These are phyloP conservation scores for Nannochloropsis granulata DNA, from an alignment of 108 stramenopile genomes.

Conservation along the genomic window DNA sequence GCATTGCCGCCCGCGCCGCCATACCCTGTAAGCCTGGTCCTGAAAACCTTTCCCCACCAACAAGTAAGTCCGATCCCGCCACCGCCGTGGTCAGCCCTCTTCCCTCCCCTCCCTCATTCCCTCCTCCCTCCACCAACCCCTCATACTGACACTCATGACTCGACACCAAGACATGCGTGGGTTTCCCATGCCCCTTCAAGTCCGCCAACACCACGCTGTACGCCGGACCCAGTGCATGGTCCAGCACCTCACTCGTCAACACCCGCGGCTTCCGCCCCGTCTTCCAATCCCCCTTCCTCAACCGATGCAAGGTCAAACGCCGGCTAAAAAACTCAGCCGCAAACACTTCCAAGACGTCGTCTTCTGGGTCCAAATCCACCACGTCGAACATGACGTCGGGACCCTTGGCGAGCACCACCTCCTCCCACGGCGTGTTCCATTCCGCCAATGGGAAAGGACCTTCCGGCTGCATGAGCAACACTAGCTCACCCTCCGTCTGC, in stretches of 20 bases:
- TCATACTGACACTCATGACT: slow-evolving; percentile 31
- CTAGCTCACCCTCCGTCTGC: slow-evolving; percentile 21
- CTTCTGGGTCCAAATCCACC: slow-evolving; percentile 64
- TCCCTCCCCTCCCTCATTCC: not conserved
- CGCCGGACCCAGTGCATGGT: slow-evolving; percentile 65
- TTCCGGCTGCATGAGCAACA: slow-evolving; percentile 27
- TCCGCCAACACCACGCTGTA: slow-evolving; percentile 69
- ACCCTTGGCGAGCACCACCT: slow-evolving; percentile 59
- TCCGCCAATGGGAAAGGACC: slow-evolving; percentile 4
- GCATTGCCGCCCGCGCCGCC: not conserved
- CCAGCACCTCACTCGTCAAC: slow-evolving; percentile 38
- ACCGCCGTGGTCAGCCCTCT: not conserved
- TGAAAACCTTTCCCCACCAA: not conserved
- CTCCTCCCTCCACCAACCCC: not conserved
- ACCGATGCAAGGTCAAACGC: slow-evolving; percentile 60
- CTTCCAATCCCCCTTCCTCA: slow-evolving; percentile 45
- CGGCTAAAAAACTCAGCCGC: slow-evolving; percentile 73
- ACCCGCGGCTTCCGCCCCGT: slow-evolving; percentile 14
- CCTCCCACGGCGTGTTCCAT: slow-evolving; percentile 17
- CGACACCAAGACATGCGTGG: slow-evolving; percentile 36
- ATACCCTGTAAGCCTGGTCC: not conserved
- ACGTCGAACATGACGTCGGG: slow-evolving; percentile 91
- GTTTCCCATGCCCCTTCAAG: slow-evolving; percentile 29
- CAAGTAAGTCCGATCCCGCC: not conserved
- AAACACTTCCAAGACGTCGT: slow-evolving; percentile 72